Conservation (phyloP, 345 rosid genomes). For the Nasturtium officinale region DNA sequence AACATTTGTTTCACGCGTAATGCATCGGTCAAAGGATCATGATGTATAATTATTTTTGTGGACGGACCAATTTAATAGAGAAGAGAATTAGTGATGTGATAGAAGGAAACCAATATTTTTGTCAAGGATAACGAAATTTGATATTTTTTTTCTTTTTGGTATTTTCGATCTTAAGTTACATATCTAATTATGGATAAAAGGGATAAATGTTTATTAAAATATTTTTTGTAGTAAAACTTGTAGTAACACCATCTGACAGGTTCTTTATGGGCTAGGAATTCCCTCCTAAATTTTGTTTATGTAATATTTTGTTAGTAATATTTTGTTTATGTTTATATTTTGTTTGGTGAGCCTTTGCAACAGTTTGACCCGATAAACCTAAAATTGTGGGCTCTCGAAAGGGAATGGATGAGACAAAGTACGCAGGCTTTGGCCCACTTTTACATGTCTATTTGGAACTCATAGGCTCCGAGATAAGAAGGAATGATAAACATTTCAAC, state of each 20-base stretch:
- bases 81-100: not conserved
- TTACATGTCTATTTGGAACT: not conserved
- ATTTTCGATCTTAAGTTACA: no score
- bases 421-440: conserved; percentile 4
- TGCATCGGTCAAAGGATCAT: conserved; percentile 21
- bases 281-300: no score
- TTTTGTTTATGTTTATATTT: no score
- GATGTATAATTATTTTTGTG: not conserved
- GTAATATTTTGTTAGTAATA: no score
- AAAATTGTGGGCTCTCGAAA: not conserved
- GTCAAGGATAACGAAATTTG: not conserved
- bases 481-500: conserved; percentile 1
- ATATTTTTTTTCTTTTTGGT: not conserved
- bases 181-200: no score
- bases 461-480: not conserved
- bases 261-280: no score
- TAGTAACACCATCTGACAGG: no score
- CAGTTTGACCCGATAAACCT: not conserved
- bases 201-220: not conserved
- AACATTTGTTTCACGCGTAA: conserved; percentile 23
- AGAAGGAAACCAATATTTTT: not conserved
- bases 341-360: no score
- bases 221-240: no score
- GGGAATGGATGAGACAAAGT: not conserved
- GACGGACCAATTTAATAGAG: not conserved